A percentile compares a stretch with the other conserved stretches of the same genome.
These are phyloP conservation scores for Scedosporium apiospermum DNA, from an alignment of 2,329 filamentous ascomycete genomes.

Conservation along the genomic window DNA sequence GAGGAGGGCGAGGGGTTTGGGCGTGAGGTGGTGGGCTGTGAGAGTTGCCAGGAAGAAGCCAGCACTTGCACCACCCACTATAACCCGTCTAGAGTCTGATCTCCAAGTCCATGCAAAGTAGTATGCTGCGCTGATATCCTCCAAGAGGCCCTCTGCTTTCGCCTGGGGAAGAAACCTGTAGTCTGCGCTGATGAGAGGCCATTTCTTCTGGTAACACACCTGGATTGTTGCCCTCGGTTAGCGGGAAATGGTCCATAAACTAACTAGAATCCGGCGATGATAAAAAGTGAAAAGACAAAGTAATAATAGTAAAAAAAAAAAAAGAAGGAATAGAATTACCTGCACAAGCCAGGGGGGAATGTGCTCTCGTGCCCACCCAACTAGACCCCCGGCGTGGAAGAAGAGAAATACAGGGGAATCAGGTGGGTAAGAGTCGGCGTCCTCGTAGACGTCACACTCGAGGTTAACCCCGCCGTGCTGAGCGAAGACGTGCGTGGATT, in stretches of 20 bases:
- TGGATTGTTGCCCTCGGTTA: constrained; percentile 7
- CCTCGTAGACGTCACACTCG: constrained; percentile 24
- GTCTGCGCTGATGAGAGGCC: constrained; percentile 23
- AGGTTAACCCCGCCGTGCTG: constrained; percentile 20
- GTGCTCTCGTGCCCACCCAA: constrained; percentile 19
- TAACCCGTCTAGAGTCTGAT: constrained; percentile 11
- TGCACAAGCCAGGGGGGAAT: constrained; percentile 27
- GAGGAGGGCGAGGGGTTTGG: constrained; percentile 21
- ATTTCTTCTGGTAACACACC: constrained; percentile 21
- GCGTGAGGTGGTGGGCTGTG: constrained; percentile 18
- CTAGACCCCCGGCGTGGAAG: constrained; percentile 26
- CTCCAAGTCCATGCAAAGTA: constrained; percentile 14
- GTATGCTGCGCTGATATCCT: constrained; percentile 22
- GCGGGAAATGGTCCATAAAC: neutral
- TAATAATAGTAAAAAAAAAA: neutral
- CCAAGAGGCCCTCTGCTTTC: constrained; percentile 15
- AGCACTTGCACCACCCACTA: constrained; percentile 23
- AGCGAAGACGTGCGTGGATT: constrained; percentile 19
- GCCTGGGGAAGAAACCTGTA: constrained; percentile 26
- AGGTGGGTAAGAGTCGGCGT: constrained; percentile 12
- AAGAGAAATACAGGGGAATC: constrained; percentile 22
- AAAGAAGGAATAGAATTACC: constrained; percentile 10
- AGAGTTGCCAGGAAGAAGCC: constrained; percentile 22
- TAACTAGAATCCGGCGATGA: neutral
- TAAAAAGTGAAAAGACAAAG: neutral